Conservation (phyloP, 1,284 basidiomycete genomes). For the Rhodotorula glutinis region DNA sequence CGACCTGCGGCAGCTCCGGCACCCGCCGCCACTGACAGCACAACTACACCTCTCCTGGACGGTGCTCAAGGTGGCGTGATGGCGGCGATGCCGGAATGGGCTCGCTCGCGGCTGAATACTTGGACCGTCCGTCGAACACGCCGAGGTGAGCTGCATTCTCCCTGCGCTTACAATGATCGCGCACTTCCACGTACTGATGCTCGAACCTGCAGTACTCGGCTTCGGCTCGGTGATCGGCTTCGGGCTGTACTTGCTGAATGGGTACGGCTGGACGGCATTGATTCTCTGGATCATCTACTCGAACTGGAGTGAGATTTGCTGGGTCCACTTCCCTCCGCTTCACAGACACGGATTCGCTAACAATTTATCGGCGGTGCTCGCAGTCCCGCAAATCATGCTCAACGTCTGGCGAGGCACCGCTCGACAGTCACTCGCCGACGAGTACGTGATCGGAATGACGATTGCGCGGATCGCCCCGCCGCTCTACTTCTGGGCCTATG, state of each 20-base stretch:
- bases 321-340: too few species aligned
- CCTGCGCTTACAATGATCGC: too few species aligned
- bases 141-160: not conserved
- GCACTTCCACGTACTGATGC: not conserved
- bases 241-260: slow-evolving; percentile 27
- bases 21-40: not conserved
- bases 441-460: slow-evolving; percentile 46
- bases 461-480: slow-evolving; percentile 45
- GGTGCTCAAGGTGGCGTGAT: not conserved
- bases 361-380: not conserved
- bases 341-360: not conserved
- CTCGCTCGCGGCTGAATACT: not conserved
- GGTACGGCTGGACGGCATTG: slow-evolving; percentile 39
- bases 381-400: slow-evolving; percentile 47
- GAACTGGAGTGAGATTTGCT: slow-evolving; percentile 41
- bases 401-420: slow-evolving; percentile 44
- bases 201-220: not conserved
- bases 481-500: slow-evolving; percentile 45
- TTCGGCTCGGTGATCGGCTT: not conserved
- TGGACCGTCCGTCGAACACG: slow-evolving; percentile 4
- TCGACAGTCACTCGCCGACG: slow-evolving; percentile 37
- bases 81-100: not conserved
- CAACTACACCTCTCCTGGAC: too few species aligned
- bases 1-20: slow-evolving; percentile 15
- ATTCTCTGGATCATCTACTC: slow-evolving; percentile 39